Conservation (phyloP, 768 basidiomycete species). For the Suillus luteus region DNA sequence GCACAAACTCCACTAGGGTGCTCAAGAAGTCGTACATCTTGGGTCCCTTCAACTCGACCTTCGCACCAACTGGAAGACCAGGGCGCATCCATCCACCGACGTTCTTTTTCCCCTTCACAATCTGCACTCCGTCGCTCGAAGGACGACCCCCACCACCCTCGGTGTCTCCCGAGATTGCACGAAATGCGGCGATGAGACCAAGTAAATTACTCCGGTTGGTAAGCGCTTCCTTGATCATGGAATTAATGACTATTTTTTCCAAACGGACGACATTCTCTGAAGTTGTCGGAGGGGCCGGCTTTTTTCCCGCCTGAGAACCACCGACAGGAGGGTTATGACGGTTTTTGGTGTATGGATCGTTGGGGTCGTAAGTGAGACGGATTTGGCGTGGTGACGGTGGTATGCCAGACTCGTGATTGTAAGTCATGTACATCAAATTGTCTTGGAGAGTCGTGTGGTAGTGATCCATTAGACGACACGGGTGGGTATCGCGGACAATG, state of each 20-base stretch:
- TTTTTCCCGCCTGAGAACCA: conserved; percentile 66
- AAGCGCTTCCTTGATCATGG: conserved; percentile 81
- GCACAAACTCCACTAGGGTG: conserved; percentile 87
- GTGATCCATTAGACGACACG: conserved; percentile 78
- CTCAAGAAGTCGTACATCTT: conserved; percentile 95
- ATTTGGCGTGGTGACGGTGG: conserved; percentile 57
- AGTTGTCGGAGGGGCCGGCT: conserved; percentile 64
- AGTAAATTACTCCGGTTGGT: conserved; percentile 71
- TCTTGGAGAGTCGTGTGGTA: conserved; percentile 82
- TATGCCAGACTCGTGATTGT: conserved; percentile 69
- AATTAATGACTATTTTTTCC: conserved; percentile 84
- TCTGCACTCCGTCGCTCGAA: conserved; percentile 73
- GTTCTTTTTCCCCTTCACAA: conserved; percentile 68
- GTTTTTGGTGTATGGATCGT: conserved; percentile 81
- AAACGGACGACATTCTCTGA: conserved; percentile 72
- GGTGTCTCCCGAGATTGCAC: conserved; percentile 85
- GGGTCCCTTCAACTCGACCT: conserved; percentile 87
- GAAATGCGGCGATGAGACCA: conserved; percentile 84
- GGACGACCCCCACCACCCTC: conserved; percentile 70
- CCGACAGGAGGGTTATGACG: conserved; percentile 76
- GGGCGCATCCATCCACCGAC: conserved; percentile 83
- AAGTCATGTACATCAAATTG: conserved; percentile 94
- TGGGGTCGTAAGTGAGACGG: conserved; percentile 70
- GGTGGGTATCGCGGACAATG: conserved; percentile 67
- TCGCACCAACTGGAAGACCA: conserved; percentile 80